Evolutionary conservation across 1,139 yeast species (phyloP).

Genomic region (Yamadazyma dushanensis): DNA sequence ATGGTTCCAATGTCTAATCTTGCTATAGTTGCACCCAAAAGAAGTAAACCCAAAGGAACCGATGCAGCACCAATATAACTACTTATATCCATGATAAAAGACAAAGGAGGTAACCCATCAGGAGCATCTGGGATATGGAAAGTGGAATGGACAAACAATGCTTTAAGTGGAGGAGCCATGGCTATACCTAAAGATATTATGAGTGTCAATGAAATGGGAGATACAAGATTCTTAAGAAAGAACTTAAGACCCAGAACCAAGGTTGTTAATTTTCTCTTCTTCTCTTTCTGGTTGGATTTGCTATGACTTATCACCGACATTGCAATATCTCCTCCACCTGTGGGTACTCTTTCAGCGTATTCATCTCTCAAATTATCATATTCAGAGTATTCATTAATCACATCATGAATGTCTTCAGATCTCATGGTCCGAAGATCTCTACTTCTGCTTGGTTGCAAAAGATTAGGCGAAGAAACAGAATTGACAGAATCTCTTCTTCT

Average conservation of each 20-base stretch:
- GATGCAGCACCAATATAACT: conserved; percentile 81
- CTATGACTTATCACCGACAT: conserved; percentile 5
- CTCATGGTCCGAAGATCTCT: conserved; percentile 43
- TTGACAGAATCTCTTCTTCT: conserved; percentile 14
- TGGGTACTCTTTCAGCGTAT: conserved; percentile 11
- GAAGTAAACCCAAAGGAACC: conserved; percentile 80
- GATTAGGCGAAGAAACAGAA: conserved; percentile 10
- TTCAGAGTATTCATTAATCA: conserved; percentile 62
- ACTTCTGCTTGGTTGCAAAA: conserved; percentile 26
- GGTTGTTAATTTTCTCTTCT: conserved; percentile 2
- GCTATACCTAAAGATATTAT: conserved; percentile 62
- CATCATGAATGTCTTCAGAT: conserved; percentile 55
- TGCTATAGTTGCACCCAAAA: conserved; percentile 86
- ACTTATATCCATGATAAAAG: conserved; percentile 79
- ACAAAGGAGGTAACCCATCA: conserved; percentile 77
- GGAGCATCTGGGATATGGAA: conserved; percentile 64
- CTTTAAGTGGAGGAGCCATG: conserved; percentile 85
- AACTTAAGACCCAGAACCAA: conserved; percentile 11
- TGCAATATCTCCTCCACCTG: conserved; percentile 15
- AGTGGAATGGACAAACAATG: conserved; percentile 57
- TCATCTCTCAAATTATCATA: conserved; percentile 34
- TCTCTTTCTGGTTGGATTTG: not conserved
- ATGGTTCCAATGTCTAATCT: conserved; percentile 59
- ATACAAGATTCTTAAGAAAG: conserved; percentile 53
- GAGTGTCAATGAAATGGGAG: conserved; percentile 72